Base-by-base conservation (phyloP, 129 eudicot genomes). In the Saposhnikovia divaricata region DNA sequence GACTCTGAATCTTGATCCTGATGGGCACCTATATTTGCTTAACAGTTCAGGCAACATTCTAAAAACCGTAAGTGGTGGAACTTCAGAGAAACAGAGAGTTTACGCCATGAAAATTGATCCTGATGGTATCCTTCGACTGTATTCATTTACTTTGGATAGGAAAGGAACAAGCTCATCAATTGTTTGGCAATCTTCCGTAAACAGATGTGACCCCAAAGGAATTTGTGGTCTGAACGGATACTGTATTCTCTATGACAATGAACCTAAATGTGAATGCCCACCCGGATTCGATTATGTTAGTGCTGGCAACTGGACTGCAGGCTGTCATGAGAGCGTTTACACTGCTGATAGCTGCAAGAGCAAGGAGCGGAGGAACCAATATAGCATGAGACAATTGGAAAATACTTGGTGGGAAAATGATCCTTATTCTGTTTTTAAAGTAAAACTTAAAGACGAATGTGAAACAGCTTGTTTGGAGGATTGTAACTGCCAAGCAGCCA, bases 291-390 rank as follows among this genome's bases (percentile, higher is more conserved):
- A 45, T 16, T 47, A 28, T 68, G 66, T 68, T 8, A 31, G 53
- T 31, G 77, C 69, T 12, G 61, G 44, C 46, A 69, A 44, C 47
- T 45, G 76, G 82, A 31, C 31, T n/a, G 40, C 77, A 3, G 88
- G 88, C 37, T 81, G 85, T 37, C 34, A 31, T 31, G 70, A n/a
- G 70, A 81, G 83, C 63, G 81, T 40, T 66, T 74, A 63, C 55
- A 27, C 80, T 7, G 69, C 27, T 1, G 80, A 38, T 50, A 51
- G 55, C 9, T 85, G 88, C 74, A 65, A 27, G 51, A 31, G 25
- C 11, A 23, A 40, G 1, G 78, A 84, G 12, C n/a, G 16, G 9
- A 55, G 74, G 15, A 25, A 9, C 69, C 11, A 57, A 9, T 81
- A 77, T 34, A 51, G 1, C 21, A 85, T 77, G 77, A 79, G 39